Percentiles rank a stretch among this genome's conserved stretches.
Conservation (phyloP, 805 yeast species). For the Schwanniomyces vanrijiae region DNA sequence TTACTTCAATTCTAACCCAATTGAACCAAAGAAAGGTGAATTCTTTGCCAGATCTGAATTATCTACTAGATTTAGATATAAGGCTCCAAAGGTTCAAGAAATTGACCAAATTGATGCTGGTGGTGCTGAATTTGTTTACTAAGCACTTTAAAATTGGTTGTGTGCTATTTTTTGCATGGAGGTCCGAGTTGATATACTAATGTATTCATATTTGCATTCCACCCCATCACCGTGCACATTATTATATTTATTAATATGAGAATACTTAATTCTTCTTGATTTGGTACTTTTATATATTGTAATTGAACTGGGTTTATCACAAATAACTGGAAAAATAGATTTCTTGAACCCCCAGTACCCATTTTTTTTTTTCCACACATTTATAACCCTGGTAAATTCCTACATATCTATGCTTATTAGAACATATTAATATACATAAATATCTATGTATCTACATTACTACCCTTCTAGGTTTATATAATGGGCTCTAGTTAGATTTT, state of each 20-base stretch:
- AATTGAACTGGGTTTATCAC: not conserved
- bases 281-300: not conserved
- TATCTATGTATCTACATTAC: too few relatives aligned
- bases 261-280: not conserved
- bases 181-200: not conserved
- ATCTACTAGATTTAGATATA: constrained; percentile 73
- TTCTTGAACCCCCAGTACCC: not conserved
- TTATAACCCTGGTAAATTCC: not conserved
- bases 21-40: constrained; percentile 43
- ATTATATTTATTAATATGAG: not conserved
- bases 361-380: not conserved
- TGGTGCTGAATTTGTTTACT: constrained; percentile 67
- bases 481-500: not conserved
- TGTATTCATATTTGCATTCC: not conserved
- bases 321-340: not conserved
- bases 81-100: constrained; percentile 62
- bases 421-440: not conserved
- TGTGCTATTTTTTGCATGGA: not conserved
- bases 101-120: constrained; percentile 78
- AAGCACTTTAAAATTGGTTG: constrained; percentile 5
- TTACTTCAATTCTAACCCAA: constrained; percentile 30
- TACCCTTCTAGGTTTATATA: not conserved
- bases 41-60: constrained; percentile 59
- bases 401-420: not conserved
- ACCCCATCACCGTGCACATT: not conserved